Conservation (phyloP, 2,329 filamentous ascomycete species). For the Stachybotrys echinatus region DNA sequence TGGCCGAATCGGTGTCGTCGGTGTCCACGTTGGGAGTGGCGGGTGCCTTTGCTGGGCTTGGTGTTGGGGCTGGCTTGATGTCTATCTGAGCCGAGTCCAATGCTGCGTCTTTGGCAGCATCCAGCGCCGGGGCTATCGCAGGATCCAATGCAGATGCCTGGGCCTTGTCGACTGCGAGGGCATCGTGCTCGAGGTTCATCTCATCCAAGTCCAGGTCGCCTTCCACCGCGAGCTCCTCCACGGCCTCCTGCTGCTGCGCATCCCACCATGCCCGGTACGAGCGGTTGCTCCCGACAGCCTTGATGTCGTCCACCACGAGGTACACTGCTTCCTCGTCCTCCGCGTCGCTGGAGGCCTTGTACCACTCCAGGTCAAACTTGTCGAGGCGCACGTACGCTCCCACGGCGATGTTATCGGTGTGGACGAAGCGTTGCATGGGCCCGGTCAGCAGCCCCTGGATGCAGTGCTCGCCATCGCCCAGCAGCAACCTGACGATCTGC, state of each 20-base stretch:
- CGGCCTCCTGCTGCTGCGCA: slow-evolving; percentile 4
- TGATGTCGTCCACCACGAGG: slow-evolving; percentile 39
- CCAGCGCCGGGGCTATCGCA: background rate
- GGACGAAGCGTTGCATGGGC: slow-evolving; percentile 42
- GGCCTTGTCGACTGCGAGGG: background rate
- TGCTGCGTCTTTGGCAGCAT: too few relatives aligned
- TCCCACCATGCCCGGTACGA: slow-evolving; percentile 22
- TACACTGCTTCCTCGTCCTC: slow-evolving; percentile 30
- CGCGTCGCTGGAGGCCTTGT: slow-evolving; percentile 5
- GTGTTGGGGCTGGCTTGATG: too few relatives aligned
- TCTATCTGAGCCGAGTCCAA: too few relatives aligned
- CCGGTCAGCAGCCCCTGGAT: slow-evolving; percentile 46
- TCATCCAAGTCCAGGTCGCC: slow-evolving; percentile 2
- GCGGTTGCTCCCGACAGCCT: slow-evolving; percentile 43
- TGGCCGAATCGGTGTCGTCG: slow-evolving; percentile 13
- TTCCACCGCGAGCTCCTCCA: background rate
- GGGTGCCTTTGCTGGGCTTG: background rate
- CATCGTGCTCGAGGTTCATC: background rate
- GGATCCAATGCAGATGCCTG: background rate
- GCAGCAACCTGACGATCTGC: slow-evolving; percentile 40
- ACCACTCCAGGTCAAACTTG: slow-evolving; percentile 29
- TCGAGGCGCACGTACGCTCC: slow-evolving; percentile 46
- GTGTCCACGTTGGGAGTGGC: background rate
- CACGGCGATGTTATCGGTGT: slow-evolving; percentile 35
- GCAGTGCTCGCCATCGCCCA: slow-evolving; percentile 49